These are phyloP conservation scores for Coffea canephora DNA, from an alignment of 257 asterid genomes.

Conservation along the genomic window DNA sequence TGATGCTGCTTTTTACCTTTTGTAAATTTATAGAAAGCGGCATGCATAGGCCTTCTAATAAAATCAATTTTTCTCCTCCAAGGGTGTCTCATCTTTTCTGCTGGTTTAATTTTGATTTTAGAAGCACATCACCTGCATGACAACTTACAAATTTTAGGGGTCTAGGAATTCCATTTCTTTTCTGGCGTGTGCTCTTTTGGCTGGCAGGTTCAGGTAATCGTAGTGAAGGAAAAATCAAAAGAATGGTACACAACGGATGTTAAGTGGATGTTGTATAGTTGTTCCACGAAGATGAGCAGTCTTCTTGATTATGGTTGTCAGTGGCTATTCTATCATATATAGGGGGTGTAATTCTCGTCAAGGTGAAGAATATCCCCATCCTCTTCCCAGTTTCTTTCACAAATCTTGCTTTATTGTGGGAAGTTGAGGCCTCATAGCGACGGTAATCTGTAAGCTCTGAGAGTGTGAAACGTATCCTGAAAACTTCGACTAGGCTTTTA, in stretches of 20 bases:
- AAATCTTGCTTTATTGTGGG: neutral
- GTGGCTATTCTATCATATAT: neutral
- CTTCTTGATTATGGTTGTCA: neutral
- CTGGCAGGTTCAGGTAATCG: neutral
- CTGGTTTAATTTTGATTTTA: neutral
- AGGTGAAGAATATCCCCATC: neutral
- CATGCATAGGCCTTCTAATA: neutral
- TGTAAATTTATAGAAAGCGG: constrained; percentile 24
- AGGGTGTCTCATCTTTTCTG: neutral
- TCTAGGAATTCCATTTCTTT: neutral
- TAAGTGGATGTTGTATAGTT: neutral
- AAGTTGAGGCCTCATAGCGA: neutral
- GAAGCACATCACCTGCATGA: neutral
- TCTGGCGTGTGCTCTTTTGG: neutral
- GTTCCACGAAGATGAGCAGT: neutral
- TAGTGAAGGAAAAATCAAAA: neutral
- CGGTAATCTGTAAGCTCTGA: neutral
- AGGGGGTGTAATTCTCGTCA: neutral
- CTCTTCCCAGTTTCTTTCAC: neutral
- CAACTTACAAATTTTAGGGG: neutral
- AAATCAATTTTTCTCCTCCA: neutral
- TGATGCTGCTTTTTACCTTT: constrained; percentile 13
- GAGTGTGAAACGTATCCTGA: neutral
- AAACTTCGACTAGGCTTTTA: neutral
- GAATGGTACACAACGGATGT: neutral